Evolutionary conservation across 441 rosid species (phyloP).

Genomic region (Metrosideros polymorpha): DNA sequence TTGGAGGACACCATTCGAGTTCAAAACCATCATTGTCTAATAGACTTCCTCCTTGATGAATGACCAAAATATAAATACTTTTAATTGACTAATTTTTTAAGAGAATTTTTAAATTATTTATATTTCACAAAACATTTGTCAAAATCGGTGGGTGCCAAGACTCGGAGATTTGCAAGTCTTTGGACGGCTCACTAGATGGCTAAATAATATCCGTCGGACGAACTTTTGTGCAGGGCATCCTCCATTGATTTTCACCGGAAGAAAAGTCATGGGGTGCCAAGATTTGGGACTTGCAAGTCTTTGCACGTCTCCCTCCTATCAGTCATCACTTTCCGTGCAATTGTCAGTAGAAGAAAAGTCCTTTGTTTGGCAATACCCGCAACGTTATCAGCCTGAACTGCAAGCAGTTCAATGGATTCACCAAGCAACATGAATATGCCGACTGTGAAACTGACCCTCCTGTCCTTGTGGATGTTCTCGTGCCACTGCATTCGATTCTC

Average conservation of each 20-base stretch:
- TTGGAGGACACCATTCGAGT: background rate
- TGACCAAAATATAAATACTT: too few relatives aligned
- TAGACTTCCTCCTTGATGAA: background rate
- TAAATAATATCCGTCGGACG: too few relatives aligned
- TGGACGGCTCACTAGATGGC: too few relatives aligned
- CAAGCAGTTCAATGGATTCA: background rate
- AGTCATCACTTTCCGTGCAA: background rate
- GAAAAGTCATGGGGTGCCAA: background rate
- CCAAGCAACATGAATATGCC: background rate
- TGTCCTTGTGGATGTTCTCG: background rate
- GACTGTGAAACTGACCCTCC: background rate
- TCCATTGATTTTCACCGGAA: too few relatives aligned
- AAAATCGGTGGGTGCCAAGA: too few relatives aligned
- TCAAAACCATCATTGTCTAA: background rate
- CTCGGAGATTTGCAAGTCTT: too few relatives aligned
- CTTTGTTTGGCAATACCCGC: background rate
- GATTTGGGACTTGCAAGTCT: background rate
- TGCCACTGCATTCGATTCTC: background rate
- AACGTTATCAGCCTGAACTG: background rate
- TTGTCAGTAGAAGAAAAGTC: background rate
- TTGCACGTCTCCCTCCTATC: background rate
- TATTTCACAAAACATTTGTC: too few relatives aligned
- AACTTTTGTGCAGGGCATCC: too few relatives aligned
- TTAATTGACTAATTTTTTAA: too few relatives aligned
- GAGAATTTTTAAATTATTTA: too few relatives aligned